Evolutionary conservation across 495 filamentous ascomycete species (phyloP).

Genomic region (Aspergillus campestris): DNA sequence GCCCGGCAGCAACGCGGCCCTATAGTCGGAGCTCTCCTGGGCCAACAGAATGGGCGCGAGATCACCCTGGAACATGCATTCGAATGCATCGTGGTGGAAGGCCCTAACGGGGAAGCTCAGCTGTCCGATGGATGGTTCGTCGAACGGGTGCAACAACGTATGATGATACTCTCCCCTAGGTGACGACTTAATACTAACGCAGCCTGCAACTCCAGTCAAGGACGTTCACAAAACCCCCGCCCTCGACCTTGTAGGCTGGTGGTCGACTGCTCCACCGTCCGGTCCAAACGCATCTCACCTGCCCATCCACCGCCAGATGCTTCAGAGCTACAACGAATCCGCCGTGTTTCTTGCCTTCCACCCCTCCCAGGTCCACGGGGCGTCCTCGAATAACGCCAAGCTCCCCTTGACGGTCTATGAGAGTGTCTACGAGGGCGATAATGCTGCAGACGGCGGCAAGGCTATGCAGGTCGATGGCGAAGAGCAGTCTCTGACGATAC

Average conservation of each 20-base stretch:
- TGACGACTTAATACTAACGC: conserved; percentile 3
- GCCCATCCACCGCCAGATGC: conserved; percentile 67
- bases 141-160: conserved; percentile 76
- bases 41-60: conserved; percentile 81
- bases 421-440: conserved; percentile 62
- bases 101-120: conserved; percentile 43
- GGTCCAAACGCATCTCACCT: conserved; percentile 62
- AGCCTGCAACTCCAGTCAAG: conserved; percentile 49
- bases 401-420: conserved; percentile 89
- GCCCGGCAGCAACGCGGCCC: conserved; percentile 65
- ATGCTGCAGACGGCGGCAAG: conserved; percentile 48
- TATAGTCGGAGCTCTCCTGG: conserved; percentile 78
- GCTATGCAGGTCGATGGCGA: conserved; percentile 69
- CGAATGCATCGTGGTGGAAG: conserved; percentile 53
- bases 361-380: conserved; percentile 43
- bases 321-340: conserved; percentile 70
- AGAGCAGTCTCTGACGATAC: conserved; percentile 45
- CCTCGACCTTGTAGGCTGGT: conserved; percentile 92
- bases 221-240: conserved; percentile 76
- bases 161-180: conserved; percentile 11
- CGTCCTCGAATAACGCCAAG: conserved; percentile 54
- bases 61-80: conserved; percentile 91
- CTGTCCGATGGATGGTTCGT: conserved; percentile 65
- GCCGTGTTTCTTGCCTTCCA: conserved; percentile 85
- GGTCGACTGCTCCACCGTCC: conserved; percentile 65